phyloP scores from a whole-genome alignment of 805 yeast genomes.

The Blastobotrys chiropterorum region DNA sequence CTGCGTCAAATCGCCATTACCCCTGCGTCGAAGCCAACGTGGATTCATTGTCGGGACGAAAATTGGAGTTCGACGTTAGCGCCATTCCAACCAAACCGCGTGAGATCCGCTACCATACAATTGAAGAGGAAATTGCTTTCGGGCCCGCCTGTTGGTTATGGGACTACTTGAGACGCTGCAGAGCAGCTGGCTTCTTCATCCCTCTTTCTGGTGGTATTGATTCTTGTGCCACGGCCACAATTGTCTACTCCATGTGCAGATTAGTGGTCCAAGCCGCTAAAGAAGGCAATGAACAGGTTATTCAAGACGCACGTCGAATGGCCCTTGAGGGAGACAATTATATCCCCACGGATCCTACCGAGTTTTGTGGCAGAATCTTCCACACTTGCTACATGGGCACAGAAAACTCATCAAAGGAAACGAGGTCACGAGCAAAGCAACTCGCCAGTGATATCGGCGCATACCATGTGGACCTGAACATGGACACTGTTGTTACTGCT shows the following conservation, averaged over 20 bases:
- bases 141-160: constrained; percentile 99
- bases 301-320: constrained; percentile 64
- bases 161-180: constrained; percentile 92
- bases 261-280: constrained; percentile 65
- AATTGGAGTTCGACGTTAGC: constrained; percentile 46
- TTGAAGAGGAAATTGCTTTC: constrained; percentile 93
- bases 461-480: constrained; percentile 85
- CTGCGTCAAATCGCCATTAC: constrained; percentile 37
- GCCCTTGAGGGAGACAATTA: constrained; percentile 51
- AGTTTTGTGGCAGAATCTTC: constrained; percentile 68
- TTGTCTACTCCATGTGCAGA: constrained; percentile 91
- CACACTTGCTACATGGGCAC: constrained; percentile 97
- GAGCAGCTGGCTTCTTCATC: constrained; percentile 83
- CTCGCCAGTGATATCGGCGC: constrained; percentile 75
- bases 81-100: constrained; percentile 51
- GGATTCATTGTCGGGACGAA: constrained; percentile 7
- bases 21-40: constrained; percentile 18
- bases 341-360: constrained; percentile 68
- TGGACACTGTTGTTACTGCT: constrained; percentile 76
- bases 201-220: constrained; percentile 98
- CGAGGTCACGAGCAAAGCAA: constrained; percentile 73
- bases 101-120: constrained; percentile 58
- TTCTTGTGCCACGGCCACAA: constrained; percentile 94
- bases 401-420: constrained; percentile 80
- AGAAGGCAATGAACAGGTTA: constrained; percentile 69